These are phyloP conservation scores for Collybia sp. DNA, from an alignment of 768 basidiomycete species.

Conservation along the genomic window DNA sequence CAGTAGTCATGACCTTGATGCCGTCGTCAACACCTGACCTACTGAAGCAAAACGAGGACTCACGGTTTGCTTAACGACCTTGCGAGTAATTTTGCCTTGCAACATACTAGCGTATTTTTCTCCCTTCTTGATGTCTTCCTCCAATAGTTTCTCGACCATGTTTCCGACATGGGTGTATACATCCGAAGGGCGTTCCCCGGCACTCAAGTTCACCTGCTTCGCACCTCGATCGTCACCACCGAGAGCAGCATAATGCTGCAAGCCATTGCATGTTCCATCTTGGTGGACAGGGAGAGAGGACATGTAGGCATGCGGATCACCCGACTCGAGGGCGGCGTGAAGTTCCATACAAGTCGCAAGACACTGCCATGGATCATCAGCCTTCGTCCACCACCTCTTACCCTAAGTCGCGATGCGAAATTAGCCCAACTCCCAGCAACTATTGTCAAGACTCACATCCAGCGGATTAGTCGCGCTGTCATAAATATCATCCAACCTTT, in stretches of 20 bases:
- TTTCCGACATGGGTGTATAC: slow-evolving; percentile 90
- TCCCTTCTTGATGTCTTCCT: slow-evolving; percentile 48
- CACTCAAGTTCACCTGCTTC: slow-evolving; percentile 85
- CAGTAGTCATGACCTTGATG: slow-evolving; percentile 93
- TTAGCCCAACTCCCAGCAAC: background rate
- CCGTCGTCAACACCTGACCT: background rate
- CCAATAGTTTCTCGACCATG: slow-evolving; percentile 73
- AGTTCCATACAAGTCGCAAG: slow-evolving; percentile 91
- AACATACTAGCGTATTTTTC: slow-evolving; percentile 55
- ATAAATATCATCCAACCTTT: slow-evolving; percentile 70
- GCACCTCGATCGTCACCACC: slow-evolving; percentile 91
- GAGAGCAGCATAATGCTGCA: slow-evolving; percentile 98
- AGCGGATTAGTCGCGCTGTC: slow-evolving; percentile 83
- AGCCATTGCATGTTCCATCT: slow-evolving; percentile 96
- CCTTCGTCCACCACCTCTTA: slow-evolving; percentile 80
- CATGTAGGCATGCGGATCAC: slow-evolving; percentile 54
- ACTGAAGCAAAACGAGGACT: slow-evolving; percentile 16
- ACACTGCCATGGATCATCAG: slow-evolving; percentile 98
- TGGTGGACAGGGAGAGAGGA: slow-evolving; percentile 91
- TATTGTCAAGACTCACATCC: slow-evolving; percentile 36
- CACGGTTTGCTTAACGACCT: slow-evolving; percentile 97
- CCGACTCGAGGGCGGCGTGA: slow-evolving; percentile 69
- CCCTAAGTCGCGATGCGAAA: slow-evolving; percentile 39
- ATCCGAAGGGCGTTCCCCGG: slow-evolving; percentile 84
- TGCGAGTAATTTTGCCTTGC: slow-evolving; percentile 76